A percentile compares a stretch with the other conserved stretches of the same genome.
phyloP scores from a whole-genome alignment of 257 asterid genomes.

The Nicotiana otophora region DNA sequence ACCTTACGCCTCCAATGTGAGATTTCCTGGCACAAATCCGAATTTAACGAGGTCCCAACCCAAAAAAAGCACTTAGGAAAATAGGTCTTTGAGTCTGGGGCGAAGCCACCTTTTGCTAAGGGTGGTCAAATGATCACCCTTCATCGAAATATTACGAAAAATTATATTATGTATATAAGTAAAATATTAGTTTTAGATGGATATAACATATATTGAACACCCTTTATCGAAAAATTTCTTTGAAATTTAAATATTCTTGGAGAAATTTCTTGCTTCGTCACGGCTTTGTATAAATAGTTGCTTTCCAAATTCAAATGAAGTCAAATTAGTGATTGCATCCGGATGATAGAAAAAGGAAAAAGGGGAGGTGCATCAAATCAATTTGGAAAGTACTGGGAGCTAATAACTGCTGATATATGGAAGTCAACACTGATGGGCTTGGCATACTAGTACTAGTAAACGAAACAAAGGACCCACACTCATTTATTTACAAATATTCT shows the following conservation, averaged over 20 bases:
- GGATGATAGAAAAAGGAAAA: background rate
- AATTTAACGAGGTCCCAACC: too few species aligned
- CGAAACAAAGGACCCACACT: background rate
- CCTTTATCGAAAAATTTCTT: too few species aligned
- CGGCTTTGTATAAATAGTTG: background rate
- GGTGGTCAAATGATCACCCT: too few species aligned
- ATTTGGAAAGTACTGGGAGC: background rate
- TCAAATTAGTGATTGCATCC: background rate
- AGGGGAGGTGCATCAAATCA: background rate
- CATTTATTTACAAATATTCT: background rate
- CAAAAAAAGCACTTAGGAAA: background rate
- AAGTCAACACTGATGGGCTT: constrained; percentile 7
- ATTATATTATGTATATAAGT: too few species aligned
- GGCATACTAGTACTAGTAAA: background rate
- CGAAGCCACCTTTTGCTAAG: too few species aligned
- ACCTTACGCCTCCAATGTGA: too few species aligned
- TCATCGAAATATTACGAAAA: too few species aligned
- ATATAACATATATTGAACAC: too few species aligned
- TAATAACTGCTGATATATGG: background rate
- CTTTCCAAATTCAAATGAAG: background rate
- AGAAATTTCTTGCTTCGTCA: too few species aligned
- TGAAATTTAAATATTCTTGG: too few species aligned
- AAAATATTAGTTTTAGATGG: too few species aligned
- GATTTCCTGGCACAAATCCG: too few species aligned
- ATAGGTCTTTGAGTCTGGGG: background rate